phyloP scores from a whole-genome alignment of 2,329 filamentous ascomycete species.

The Geosmithia putterillii region DNA sequence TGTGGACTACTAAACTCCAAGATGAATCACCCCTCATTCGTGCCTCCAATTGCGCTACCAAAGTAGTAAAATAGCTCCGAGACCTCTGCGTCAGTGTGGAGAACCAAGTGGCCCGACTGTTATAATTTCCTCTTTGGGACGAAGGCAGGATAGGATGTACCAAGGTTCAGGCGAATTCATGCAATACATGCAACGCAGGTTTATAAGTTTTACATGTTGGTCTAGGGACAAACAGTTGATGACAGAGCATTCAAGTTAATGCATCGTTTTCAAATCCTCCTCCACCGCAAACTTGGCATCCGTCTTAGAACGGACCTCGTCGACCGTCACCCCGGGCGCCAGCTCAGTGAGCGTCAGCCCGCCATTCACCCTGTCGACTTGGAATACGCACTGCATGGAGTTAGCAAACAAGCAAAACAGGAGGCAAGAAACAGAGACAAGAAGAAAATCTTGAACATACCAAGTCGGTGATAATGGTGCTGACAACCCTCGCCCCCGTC shows the following conservation, averaged over 20 bases:
- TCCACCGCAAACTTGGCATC: slow-evolving; percentile 51
- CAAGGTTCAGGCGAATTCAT: too few species aligned
- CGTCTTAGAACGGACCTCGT: slow-evolving; percentile 59
- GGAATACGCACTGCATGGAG: slow-evolving; percentile 46
- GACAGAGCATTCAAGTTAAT: not conserved
- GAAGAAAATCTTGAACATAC: slow-evolving; percentile 28
- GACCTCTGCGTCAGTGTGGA: not conserved
- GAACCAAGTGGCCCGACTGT: too few species aligned
- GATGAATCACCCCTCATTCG: not conserved
- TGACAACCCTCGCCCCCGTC: slow-evolving; percentile 55
- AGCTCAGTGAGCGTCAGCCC: slow-evolving; percentile 57
- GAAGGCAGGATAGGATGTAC: too few species aligned
- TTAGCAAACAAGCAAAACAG: not conserved
- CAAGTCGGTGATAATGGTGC: slow-evolving; percentile 62
- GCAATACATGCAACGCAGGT: too few species aligned
- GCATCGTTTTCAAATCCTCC: slow-evolving; percentile 1
- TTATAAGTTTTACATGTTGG: too few species aligned
- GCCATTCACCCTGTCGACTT: slow-evolving; percentile 51
- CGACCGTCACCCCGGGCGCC: slow-evolving; percentile 54
- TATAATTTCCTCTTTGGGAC: not conserved
- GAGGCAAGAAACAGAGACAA: not conserved
- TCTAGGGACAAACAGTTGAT: too few species aligned
- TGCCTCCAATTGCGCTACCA: not conserved
- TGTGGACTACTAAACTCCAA: too few species aligned
- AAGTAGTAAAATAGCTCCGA: not conserved